phyloP scores from a whole-genome alignment of 2,329 filamentous ascomycete species.

The Fusarium stilboides region DNA sequence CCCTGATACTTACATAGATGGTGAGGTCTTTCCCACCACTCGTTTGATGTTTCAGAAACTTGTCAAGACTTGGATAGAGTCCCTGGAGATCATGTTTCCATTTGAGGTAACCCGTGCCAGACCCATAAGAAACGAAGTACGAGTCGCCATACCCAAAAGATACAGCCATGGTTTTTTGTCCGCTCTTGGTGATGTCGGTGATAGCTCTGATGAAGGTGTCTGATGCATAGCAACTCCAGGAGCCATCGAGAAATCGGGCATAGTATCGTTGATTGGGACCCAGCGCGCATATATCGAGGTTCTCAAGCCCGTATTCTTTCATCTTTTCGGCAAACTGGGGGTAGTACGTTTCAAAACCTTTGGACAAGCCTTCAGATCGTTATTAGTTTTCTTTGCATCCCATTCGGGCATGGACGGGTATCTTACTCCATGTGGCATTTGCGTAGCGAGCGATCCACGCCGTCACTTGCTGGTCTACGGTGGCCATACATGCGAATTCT shows the following conservation, averaged over 20 bases:
- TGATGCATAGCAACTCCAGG: neutral
- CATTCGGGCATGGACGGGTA: neutral
- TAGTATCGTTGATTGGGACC: slow-evolving; percentile 3
- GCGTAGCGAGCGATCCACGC: slow-evolving; percentile 10
- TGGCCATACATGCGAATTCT: neutral
- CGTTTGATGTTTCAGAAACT: neutral
- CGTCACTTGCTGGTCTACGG: neutral
- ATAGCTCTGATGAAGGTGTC: neutral
- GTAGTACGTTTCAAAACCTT: neutral
- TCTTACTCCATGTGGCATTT: slow-evolving; percentile 16
- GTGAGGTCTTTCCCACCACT: neutral
- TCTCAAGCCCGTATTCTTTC: neutral
- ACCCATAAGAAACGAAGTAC: neutral
- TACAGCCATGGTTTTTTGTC: neutral
- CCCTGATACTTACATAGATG: neutral
- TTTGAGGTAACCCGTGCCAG: neutral
- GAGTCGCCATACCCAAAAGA: neutral
- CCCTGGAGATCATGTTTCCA: neutral
- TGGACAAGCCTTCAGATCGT: neutral
- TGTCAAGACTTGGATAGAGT: neutral
- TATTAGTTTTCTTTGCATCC: neutral
- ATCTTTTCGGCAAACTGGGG: neutral
- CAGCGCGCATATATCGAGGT: slow-evolving; percentile 5
- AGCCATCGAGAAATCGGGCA: neutral
- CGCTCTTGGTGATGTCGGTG: neutral